phyloP scores from a whole-genome alignment of 495 filamentous ascomycete genomes.

The Durotheca rogersii region DNA sequence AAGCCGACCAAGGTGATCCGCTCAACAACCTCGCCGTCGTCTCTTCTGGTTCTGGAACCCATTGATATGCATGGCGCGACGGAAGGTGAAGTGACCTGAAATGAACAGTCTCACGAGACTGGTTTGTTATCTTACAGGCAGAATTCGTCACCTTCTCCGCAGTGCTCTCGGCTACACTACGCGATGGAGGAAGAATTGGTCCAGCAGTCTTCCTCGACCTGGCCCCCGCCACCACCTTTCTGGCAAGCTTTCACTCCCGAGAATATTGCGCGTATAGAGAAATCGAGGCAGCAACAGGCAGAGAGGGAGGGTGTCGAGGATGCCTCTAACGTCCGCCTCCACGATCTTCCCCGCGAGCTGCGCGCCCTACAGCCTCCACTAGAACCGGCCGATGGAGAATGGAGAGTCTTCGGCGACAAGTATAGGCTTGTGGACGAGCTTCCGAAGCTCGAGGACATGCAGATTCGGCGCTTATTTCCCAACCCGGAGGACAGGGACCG shows the following conservation, averaged over 20 bases:
- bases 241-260: slow-evolving; percentile 83
- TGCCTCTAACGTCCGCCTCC: slow-evolving; percentile 42
- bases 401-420: slow-evolving; percentile 69
- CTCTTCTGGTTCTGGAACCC: no score
- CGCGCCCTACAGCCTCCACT: slow-evolving; percentile 78
- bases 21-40: no score
- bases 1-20: no score
- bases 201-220: slow-evolving; percentile 42
- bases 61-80: no score
- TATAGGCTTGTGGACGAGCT: slow-evolving; percentile 67
- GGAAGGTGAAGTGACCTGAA: background rate
- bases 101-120: background rate
- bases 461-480: slow-evolving; percentile 69
- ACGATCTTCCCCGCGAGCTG: slow-evolving; percentile 68
- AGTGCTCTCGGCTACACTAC: background rate
- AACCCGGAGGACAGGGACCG: slow-evolving; percentile 41
- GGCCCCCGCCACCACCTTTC: slow-evolving; percentile 85
- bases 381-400: slow-evolving; percentile 68
- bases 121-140: background rate
- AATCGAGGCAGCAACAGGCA: slow-evolving; percentile 46
- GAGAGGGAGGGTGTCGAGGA: slow-evolving; percentile 25
- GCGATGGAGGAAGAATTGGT: slow-evolving; percentile 44
- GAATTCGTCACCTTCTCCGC: no score
- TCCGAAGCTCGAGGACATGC: slow-evolving; percentile 65
- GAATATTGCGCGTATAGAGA: slow-evolving; percentile 68